Conservation (phyloP, 2,329 filamentous ascomycete species). For the Venturia nashicola region DNA sequence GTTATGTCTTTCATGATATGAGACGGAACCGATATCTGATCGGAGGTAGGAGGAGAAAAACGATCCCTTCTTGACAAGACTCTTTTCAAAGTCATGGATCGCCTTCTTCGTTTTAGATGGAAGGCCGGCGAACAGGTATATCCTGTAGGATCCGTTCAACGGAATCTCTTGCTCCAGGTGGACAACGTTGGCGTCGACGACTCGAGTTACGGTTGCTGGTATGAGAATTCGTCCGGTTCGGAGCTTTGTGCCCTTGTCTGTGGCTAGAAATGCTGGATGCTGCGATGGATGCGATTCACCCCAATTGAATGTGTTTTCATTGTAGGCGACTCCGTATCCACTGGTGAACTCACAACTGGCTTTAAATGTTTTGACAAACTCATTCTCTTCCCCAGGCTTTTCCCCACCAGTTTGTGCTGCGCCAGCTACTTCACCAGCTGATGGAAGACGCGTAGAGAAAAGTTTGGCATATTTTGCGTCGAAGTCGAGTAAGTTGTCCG, state of each 20-base stretch:
- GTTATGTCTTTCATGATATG: slow-evolving; percentile 70
- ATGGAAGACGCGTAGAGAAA: slow-evolving; percentile 68
- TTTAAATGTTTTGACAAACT: slow-evolving; percentile 84
- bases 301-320: slow-evolving; percentile 76
- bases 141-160: slow-evolving; percentile 74
- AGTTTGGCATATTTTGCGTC: slow-evolving; percentile 83
- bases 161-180: slow-evolving; percentile 85
- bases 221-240: slow-evolving; percentile 64
- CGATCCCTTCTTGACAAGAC: slow-evolving; percentile 52
- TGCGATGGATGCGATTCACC: slow-evolving; percentile 58
- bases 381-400: slow-evolving; percentile 46
- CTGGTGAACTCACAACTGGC: slow-evolving; percentile 84
- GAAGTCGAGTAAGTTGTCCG: slow-evolving; percentile 73
- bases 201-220: slow-evolving; percentile 71
- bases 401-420: slow-evolving; percentile 18
- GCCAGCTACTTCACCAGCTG: slow-evolving; percentile 58
- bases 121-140: slow-evolving; percentile 75
- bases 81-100: slow-evolving; percentile 55
- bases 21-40: slow-evolving; percentile 48
- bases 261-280: slow-evolving; percentile 52
- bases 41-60: slow-evolving; percentile 61
- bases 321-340: slow-evolving; percentile 81
- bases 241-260: slow-evolving; percentile 41
- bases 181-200: slow-evolving; percentile 80
- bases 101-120: slow-evolving; percentile 47